These are phyloP conservation scores for Leptomonas pyrrhocoris DNA, from an alignment of 208 protist species.

Conservation along the genomic window DNA sequence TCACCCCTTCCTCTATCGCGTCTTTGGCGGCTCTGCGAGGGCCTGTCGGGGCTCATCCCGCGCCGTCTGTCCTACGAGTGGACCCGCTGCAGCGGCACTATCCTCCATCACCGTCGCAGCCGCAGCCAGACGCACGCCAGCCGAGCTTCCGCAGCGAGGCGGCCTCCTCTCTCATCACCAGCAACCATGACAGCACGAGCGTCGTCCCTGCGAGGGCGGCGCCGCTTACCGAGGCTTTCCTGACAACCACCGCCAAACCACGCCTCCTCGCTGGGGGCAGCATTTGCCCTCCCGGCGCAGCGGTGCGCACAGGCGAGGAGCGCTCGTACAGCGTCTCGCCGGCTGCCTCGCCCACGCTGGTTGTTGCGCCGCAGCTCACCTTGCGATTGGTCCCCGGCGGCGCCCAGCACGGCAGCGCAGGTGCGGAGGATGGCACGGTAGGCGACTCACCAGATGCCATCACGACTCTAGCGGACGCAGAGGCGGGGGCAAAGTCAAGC, in stretches of 20 bases:
- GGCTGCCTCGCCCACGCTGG: constrained; percentile 7
- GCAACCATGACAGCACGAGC: not conserved
- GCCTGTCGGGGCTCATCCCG: not conserved
- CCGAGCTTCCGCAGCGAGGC: not conserved
- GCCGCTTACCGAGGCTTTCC: not conserved
- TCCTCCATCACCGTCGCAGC: not conserved
- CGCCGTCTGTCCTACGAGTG: not conserved
- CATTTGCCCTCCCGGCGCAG: constrained; percentile 19
- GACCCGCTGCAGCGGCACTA: constrained; percentile 33
- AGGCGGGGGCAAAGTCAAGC: not conserved
- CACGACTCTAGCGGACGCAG: not conserved
- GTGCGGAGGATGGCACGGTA: not conserved
- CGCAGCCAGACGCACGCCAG: not conserved
- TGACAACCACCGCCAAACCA: not conserved
- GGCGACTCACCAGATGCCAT: not conserved
- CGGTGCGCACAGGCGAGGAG: constrained; percentile 10
- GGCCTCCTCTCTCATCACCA: not conserved
- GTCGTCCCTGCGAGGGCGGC: not conserved
- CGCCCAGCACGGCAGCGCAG: not conserved
- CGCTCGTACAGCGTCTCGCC: not conserved
- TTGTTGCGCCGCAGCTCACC: not conserved
- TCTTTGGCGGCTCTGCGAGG: not conserved
- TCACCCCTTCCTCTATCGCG: not conserved
- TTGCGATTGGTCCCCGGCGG: not conserved
- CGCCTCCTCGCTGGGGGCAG: not conserved